Base-by-base conservation (phyloP, 2,329 filamentous ascomycete genomes). In the Pseudocercospora fijiensis region DNA sequence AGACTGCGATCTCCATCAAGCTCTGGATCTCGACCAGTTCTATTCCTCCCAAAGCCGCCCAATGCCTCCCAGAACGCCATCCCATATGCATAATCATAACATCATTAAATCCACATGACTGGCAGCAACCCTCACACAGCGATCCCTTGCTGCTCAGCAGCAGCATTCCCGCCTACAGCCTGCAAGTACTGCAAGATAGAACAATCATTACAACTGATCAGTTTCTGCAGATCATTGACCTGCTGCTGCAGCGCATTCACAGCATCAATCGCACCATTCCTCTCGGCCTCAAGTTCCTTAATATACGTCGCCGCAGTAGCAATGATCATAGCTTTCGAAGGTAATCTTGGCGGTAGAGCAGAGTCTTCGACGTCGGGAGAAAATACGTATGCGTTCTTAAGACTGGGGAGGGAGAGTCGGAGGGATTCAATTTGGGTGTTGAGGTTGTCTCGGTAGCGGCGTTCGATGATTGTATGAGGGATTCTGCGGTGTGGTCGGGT, bases 141-240 rank as follows among this genome's bases (percentile, higher is more conserved):
- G 27, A 65, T 49, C 28, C 33, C 45, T 45, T 49, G 41, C 26
- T 57, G 16, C 28, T 55, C 58, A 16, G 9, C 43, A 22, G 9
- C 53, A 24, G 22, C 58, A 53, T 52, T 24, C 30, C 63, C 62
- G 13, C 66, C 64, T 13, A 66, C 67, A 24, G 64, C 61, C 52
- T 68, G 66, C 59, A 71, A 58, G 53, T 71, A 69, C 56, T 69
- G 67, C 63, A 71, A 57, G 45, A 71, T 68, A 47, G 64, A 66
- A 71, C 79, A 81, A 64, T 81, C 79, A 47, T 80, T 78, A 67
- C 79, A 81, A 67, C 79, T 79, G 58, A 81, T 77, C 26, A 81
- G 71, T 51, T 76, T 77, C 66, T 81, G 78, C 10, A 81, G 73
- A 45, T 78, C 78, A 65, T 77, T 77, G 57, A 81, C 74, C 24